Evolutionary conservation across 805 yeast species (phyloP).

Genomic region (Wickerhamomyces mucosus): DNA sequence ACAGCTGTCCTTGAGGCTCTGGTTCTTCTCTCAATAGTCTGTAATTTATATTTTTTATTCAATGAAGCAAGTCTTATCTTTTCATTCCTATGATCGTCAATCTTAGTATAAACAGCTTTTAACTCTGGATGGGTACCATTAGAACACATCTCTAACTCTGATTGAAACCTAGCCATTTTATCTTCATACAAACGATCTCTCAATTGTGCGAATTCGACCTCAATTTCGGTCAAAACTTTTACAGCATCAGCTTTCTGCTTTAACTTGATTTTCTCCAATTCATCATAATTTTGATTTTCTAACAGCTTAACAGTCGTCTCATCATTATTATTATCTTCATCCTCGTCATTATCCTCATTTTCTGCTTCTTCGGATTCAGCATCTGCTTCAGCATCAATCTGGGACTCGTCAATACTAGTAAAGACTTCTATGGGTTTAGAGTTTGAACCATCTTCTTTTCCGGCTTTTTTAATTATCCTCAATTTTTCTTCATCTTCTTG

Average conservation of each 20-base stretch:
- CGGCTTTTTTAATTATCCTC: conserved; percentile 12
- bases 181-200: conserved; percentile 82
- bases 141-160: conserved; percentile 78
- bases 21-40: conserved; percentile 75
- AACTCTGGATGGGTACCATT: conserved; percentile 91
- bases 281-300: conserved; percentile 15
- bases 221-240: conserved; percentile 67
- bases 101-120: conserved; percentile 56
- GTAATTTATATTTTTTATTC: conserved; percentile 54
- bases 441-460: conserved; percentile 17
- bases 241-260: conserved; percentile 52
- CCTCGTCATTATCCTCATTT: conserved; percentile 13
- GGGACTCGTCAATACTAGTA: not conserved
- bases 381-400: conserved; percentile 7
- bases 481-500: conserved; percentile 17
- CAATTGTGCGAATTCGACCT: conserved; percentile 74
- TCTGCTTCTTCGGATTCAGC: conserved; percentile 14
- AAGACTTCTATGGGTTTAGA: conserved; percentile 7
- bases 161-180: conserved; percentile 64
- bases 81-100: conserved; percentile 66
- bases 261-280: conserved; percentile 22
- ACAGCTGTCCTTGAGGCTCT: conserved; percentile 67
- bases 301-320: conserved; percentile 5
- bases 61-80: conserved; percentile 43
- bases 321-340: conserved; percentile 14